Base-by-base conservation (phyloP, 352 stramenopile genomes). In the Aphanomyces invadans region DNA sequence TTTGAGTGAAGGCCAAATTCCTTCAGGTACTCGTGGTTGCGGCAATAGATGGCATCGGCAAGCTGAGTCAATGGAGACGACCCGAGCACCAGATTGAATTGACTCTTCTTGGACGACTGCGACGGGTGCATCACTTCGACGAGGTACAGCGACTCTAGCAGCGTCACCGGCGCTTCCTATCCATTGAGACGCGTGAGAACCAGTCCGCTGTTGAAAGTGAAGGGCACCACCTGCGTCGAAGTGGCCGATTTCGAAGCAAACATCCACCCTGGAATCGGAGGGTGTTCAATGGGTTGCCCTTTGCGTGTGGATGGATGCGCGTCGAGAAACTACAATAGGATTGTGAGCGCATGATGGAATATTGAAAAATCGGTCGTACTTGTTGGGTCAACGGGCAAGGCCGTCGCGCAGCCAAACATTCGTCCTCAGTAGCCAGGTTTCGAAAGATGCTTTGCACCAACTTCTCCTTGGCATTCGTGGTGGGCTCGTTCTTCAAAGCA, bases 121-220 rank as follows among this genome's bases (percentile, higher is more conserved):
- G 55, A 51, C 39, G 55, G 55, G 23, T 64, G 55, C 32, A 64
- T 45, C 19, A 64, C 55, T 31, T 64, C 55, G 19, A 64, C 15
- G 36, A 64, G 39, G 25, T 52, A 64, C 9, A 64, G 25, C 19
- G 38, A 45, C 7, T 64, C 55, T 17, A 23, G 9, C 1, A 36
- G 28, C 4, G 7, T 23, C 23, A 26, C 21, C 7, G 12, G 44
- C 9, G 44, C 7, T 26, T n/a, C 12, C 12, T 25, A 25, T 52
- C 38, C 9, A 17, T 45, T 45, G 38, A 45, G 38, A n/a, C n/a
- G n/a, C n/a, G n/a, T n/a, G n/a, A n/a, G n/a, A n/a, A n/a, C n/a
- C n/a, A n/a, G n/a, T n/a, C n/a, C n/a, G n/a, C n/a, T n/a, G n/a
- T n/a, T n/a, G n/a, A n/a, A n/a, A n/a, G n/a, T n/a, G n/a, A n/a